Evolutionary conservation across 768 basidiomycete species (phyloP).

Genomic region (Coprinellus micaceus): DNA sequence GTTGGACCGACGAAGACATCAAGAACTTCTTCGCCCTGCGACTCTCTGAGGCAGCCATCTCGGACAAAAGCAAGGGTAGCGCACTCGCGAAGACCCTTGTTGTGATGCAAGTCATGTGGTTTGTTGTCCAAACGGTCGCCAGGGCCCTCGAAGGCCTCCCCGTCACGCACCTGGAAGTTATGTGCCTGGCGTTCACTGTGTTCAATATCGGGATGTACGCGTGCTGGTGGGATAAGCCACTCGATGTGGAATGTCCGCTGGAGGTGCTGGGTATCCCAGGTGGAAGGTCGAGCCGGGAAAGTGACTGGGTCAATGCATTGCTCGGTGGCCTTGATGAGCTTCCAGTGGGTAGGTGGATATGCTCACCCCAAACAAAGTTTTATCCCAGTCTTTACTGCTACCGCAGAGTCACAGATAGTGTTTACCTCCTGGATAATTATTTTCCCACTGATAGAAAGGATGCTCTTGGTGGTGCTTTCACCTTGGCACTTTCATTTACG

Average conservation of each 20-base stretch:
- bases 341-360: not conserved
- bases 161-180: constrained; percentile 32
- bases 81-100: constrained; percentile 30
- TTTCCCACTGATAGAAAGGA: no score
- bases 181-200: constrained; percentile 30
- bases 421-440: no score
- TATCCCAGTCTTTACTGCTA: not conserved
- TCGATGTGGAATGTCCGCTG: constrained; percentile 24
- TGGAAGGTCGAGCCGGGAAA: no score
- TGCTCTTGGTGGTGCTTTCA: no score
- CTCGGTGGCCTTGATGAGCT: constrained; percentile 22
- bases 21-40: constrained; percentile 5
- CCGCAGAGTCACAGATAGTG: no score
- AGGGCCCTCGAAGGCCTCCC: constrained; percentile 22
- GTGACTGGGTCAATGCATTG: constrained; percentile 7
- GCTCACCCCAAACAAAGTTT: not conserved
- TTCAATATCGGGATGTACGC: constrained; percentile 28
- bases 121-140: constrained; percentile 26
- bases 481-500: no score
- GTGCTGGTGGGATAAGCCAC: constrained; percentile 40
- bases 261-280: no score
- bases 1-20: not conserved
- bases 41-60: constrained; percentile 19
- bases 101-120: constrained; percentile 33
- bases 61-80: constrained; percentile 31